These are phyloP conservation scores for Extremus antarcticus DNA, from an alignment of 495 filamentous ascomycete species.

Conservation along the genomic window DNA sequence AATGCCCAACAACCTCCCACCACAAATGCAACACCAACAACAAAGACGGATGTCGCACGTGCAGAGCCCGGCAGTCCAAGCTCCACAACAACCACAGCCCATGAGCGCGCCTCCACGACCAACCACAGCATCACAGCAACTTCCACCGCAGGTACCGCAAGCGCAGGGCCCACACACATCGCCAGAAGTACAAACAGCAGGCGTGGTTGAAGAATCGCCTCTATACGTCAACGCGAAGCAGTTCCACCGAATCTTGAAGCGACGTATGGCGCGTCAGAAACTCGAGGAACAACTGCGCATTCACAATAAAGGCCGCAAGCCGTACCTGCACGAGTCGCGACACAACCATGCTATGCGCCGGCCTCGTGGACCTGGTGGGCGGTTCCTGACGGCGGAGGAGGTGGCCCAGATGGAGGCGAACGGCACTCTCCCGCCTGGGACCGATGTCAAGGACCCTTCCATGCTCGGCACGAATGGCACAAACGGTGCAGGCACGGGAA, in stretches of 20 bases:
- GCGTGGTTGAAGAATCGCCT: constrained; percentile 74
- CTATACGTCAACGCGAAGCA: constrained; percentile 98
- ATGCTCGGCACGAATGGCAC: background rate
- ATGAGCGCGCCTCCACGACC: constrained; percentile 29
- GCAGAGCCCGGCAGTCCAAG: constrained; percentile 48
- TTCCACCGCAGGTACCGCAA: constrained; percentile 27
- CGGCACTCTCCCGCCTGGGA: background rate
- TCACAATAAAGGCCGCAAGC: constrained; percentile 90
- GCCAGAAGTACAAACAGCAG: constrained; percentile 65
- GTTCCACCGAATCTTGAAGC: constrained; percentile 93
- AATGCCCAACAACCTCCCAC: constrained; percentile 20
- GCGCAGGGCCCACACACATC: constrained; percentile 61
- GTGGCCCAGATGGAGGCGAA: constrained; percentile 74
- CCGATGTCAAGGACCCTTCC: background rate
- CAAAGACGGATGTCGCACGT: constrained; percentile 50
- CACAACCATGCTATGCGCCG: constrained; percentile 98
- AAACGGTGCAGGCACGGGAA: constrained; percentile 15
- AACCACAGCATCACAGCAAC: constrained; percentile 14
- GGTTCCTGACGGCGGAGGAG: constrained; percentile 97
- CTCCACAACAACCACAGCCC: constrained; percentile 31
- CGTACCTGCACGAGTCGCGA: constrained; percentile 95
- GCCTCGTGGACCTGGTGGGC: constrained; percentile 87
- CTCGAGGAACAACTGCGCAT: constrained; percentile 83
- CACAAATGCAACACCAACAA: constrained; percentile 25
- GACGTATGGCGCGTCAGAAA: constrained; percentile 83